Percentiles rank a stretch among this genome's conserved stretches.
Evolutionary conservation across 108 stramenopile species (phyloP).

Genomic region (Chaetoceros tenuissimus): DNA sequence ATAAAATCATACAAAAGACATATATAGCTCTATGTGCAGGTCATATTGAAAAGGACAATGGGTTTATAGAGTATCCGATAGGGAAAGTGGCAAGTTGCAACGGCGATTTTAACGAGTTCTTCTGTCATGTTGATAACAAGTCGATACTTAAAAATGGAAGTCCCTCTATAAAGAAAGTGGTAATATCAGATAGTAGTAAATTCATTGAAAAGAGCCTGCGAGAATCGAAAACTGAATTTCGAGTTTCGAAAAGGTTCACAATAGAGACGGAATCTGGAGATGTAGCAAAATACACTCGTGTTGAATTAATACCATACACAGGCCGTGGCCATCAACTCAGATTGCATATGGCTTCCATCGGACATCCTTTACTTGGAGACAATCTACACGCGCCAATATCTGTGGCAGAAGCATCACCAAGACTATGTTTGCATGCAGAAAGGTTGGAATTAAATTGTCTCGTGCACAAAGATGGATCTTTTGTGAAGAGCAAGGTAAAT

Average conservation of each 20-base stretch:
- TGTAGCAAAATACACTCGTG: conserved; percentile 11
- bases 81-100: conserved; percentile 28
- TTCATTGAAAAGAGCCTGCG: conserved; percentile 28
- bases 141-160: conserved; percentile 5
- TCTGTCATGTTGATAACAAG: conserved; percentile 13
- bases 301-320: conserved; percentile 42
- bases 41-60: conserved; percentile 16
- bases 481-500: conserved; percentile 7
- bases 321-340: conserved; percentile 70
- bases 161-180: conserved; percentile 14
- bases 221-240: conserved; percentile 30
- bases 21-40: conserved; percentile 57
- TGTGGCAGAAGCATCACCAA: conserved; percentile 6
- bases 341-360: conserved; percentile 46
- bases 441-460: conserved; percentile 13
- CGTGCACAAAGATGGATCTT: conserved; percentile 15
- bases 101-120: conserved; percentile 33
- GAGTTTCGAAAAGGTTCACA: conserved; percentile 11
- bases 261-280: background rate
- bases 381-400: conserved; percentile 1
- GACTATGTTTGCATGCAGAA: conserved; percentile 28
- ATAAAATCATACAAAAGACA: conserved; percentile 21
- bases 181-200: background rate
- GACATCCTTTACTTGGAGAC: conserved; percentile 56
- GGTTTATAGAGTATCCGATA: conserved; percentile 25